Evolutionary conservation across 1,284 basidiomycete species (phyloP), one percentile per base, ranked within the genome.

Genomic region (Cryptococcus wingfieldii): DNA sequence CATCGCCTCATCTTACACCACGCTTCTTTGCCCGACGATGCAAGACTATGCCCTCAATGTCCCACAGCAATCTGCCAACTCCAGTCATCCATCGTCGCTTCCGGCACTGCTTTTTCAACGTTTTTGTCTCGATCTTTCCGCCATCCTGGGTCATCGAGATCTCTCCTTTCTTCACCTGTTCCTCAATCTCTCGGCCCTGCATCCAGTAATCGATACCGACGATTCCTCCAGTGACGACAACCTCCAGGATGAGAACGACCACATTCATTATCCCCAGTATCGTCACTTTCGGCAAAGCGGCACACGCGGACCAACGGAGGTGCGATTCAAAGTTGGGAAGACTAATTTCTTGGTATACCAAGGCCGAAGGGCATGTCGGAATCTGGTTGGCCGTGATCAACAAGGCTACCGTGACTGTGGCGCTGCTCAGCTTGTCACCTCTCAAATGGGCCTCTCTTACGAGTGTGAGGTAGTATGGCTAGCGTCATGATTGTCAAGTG

Each of bases 241-340:
- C 50, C n/a, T 59, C 50, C 7, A 34, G 34, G 9, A 42, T 10
- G 3, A 59, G 23, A 3, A 55, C 38, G 5, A 59, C 50, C 8
- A 55, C 12, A 28, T 59, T 55, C 18, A 55, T 46, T 31, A 59
- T 51, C 6, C 46, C 38, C 45, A 55, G 34, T n/a, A 52, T 38
- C 1, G 50, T 55, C 1, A 59, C 50, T 39, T 45, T 55, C 14
- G 57, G 57, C n/a, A 59, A 38, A 18, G 28, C 44, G 19, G 50
- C 28, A 25, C 57, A 59, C 3, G 57, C 34, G 16, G 57, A 59
- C 57, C 57, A 59, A 5, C 57, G 38, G n/a, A 59, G 42, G 38
- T 59, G 41, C 0, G 53, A 48, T 44, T 59, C 57, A 14, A 59
- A 59, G 31, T 54, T 59, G 13, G 53, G 38, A 12, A 55, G 12